Percentiles rank a stretch among this genome's conserved stretches.
Conservation (phyloP, 2,329 filamentous ascomycete species). For the Lasiodiplodia sp. region DNA sequence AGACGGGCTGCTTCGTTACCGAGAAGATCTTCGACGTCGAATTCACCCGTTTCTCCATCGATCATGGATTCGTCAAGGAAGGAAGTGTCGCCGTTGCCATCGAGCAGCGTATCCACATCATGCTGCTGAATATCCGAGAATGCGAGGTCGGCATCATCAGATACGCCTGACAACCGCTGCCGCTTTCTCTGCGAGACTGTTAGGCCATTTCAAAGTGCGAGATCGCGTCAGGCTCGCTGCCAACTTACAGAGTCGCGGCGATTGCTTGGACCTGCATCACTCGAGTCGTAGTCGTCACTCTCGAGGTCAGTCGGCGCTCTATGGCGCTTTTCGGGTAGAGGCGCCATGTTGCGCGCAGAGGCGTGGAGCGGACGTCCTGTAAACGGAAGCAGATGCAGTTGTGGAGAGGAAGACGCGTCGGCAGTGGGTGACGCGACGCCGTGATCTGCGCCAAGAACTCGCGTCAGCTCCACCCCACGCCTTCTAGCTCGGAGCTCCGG, state of each 20-base stretch:
- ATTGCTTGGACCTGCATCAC: conserved; percentile 7
- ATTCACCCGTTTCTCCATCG: conserved; percentile 6
- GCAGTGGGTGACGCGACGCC: conserved; percentile 10
- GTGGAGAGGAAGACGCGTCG: conserved; percentile 27
- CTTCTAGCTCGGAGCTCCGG: conserved; percentile 15
- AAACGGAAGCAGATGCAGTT: conserved; percentile 1
- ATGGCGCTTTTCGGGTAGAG: conserved; percentile 22
- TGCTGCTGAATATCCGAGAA: background rate
- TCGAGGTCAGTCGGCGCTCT: conserved; percentile 1
- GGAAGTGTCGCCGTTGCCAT: background rate
- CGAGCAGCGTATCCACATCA: background rate
- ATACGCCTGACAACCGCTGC: conserved; percentile 1
- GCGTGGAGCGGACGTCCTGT: background rate
- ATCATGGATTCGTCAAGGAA: background rate
- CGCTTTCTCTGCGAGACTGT: conserved; percentile 18
- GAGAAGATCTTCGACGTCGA: background rate
- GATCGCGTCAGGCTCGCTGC: background rate
- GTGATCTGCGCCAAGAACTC: conserved; percentile 23
- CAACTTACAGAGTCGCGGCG: conserved; percentile 22
- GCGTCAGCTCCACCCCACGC: conserved; percentile 18
- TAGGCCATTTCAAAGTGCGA: background rate
- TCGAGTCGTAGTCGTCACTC: conserved; percentile 1
- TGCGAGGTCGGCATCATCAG: background rate
- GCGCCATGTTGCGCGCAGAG: conserved; percentile 12
- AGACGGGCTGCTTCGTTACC: conserved; percentile 8